Conservation (phyloP, 1,139 yeast species). For the Suhomyces wounanorum region DNA sequence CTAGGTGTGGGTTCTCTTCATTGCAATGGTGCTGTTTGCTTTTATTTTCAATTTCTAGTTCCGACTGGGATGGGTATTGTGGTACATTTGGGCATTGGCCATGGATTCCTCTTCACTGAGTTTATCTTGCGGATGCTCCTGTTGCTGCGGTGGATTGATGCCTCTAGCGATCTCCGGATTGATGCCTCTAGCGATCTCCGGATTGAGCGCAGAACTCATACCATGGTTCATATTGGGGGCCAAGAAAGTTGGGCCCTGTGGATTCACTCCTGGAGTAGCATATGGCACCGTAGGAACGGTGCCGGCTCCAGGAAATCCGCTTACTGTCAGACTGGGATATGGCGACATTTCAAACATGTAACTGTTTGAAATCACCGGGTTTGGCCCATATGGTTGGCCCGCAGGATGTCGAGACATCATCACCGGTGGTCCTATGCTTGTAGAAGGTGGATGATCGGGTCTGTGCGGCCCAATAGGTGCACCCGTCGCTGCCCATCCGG, state of each 20-base stretch:
- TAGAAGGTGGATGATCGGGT: background rate
- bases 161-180: background rate
- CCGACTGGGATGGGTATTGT: background rate
- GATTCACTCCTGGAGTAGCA: background rate
- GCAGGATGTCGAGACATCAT: slow-evolving; percentile 1
- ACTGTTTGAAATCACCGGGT: slow-evolving; percentile 10
- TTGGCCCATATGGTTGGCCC: slow-evolving; percentile 1
- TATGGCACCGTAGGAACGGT: background rate
- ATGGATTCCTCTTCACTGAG: background rate
- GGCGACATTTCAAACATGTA: slow-evolving; percentile 11
- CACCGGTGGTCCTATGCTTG: background rate
- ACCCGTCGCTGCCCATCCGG: slow-evolving; percentile 1
- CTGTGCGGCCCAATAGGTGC: background rate
- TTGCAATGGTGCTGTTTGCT: background rate
- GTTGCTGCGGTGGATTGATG: slow-evolving; percentile 8
- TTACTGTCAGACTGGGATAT: background rate
- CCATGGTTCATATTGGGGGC: background rate
- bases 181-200: background rate
- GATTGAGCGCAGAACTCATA: background rate
- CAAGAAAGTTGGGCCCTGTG: background rate
- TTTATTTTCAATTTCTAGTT: background rate
- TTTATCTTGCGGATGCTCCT: slow-evolving; percentile 5
- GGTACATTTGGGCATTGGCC: background rate
- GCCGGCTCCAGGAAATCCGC: background rate
- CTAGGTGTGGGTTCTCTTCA: background rate